phyloP scores from a whole-genome alignment of 371 early-diverging fungal species.

The Haplosporangium sp. region DNA sequence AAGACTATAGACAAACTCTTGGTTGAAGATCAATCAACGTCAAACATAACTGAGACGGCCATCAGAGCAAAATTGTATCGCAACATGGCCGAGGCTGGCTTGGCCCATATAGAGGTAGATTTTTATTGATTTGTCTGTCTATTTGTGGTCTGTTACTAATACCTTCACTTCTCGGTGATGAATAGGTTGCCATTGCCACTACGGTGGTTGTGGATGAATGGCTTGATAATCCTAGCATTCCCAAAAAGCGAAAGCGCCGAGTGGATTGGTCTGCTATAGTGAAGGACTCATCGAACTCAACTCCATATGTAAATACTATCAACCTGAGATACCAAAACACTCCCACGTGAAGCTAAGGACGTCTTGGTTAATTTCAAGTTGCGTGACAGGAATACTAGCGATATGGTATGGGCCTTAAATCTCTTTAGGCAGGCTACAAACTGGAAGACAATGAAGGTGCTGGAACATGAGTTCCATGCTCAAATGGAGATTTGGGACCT shows the following conservation, averaged over 20 bases:
- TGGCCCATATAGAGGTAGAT: neutral
- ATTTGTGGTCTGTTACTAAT: neutral
- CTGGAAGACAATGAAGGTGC: neutral
- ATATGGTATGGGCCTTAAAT: neutral
- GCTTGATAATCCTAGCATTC: neutral
- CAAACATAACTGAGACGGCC: neutral
- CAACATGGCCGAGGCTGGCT: neutral
- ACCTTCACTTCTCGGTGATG: neutral
- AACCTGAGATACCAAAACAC: neutral
- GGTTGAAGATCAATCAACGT: neutral
- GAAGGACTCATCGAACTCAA: neutral
- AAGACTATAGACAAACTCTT: no score
- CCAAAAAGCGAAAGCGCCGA: neutral
- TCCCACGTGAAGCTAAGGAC: neutral
- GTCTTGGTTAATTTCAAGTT: neutral
- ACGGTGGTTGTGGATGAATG: neutral
- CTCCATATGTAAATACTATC: neutral
- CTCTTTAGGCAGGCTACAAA: neutral
- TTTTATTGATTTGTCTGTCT: neutral
- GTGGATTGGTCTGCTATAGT: neutral
- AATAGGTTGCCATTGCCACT: neutral
- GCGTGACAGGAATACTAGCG: neutral
- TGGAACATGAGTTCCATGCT: neutral
- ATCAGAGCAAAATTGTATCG: neutral
- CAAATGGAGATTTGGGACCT: neutral